Evolutionary conservation across 208 protist species (phyloP), one percentile per base, ranked within the genome.

Genomic region (Wallacemonas sp.): DNA sequence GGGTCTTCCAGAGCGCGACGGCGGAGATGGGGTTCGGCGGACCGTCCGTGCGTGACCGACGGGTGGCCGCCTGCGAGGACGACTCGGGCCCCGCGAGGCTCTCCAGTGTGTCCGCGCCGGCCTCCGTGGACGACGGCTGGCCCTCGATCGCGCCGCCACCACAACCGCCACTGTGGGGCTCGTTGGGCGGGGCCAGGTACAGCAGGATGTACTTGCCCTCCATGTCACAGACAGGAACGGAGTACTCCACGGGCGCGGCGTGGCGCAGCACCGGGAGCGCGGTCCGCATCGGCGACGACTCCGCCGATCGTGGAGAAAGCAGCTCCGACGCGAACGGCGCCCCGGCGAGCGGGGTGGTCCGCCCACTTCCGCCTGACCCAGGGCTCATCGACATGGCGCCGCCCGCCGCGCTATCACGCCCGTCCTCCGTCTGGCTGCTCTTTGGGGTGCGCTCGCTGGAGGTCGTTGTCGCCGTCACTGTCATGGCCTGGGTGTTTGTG

Each of bases 141-240:
- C 7, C 12, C 29, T 42, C 4, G 11, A 5, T 11, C 25, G 52
- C 20, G 26, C 26, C 52, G 26, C 20, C 28, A 23, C n/a, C 39
- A 14, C 11, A 11, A 10, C 4, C n/a, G 26, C 1, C n/a, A 14
- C n/a, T 3, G 10, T n/a, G 26, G 7, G 26, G 14, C 52, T 59
- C 52, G 10, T 25, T 59, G 5, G 81, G 75, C 2, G 76, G 61
- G 3, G 72, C 57, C 16, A 93, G 61, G 55, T 83, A 90, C 0
- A 93, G 42, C 20, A 93, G 70, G 16, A 93, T 81, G 63, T 93
- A 93, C 70, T 86, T 89, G 3, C 79, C 81, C 1, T 74, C 45
- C 18, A 93, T 57, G 22, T 66, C 71, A 7, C 67, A 72, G 2
- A 76, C 79, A 1, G 86, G 82, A 49, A 88, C 79, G 29, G 66